Evolutionary conservation across 352 stramenopile species (phyloP), one percentile per base, ranked within the genome.

Genomic region (Phytopythium helicoides): DNA sequence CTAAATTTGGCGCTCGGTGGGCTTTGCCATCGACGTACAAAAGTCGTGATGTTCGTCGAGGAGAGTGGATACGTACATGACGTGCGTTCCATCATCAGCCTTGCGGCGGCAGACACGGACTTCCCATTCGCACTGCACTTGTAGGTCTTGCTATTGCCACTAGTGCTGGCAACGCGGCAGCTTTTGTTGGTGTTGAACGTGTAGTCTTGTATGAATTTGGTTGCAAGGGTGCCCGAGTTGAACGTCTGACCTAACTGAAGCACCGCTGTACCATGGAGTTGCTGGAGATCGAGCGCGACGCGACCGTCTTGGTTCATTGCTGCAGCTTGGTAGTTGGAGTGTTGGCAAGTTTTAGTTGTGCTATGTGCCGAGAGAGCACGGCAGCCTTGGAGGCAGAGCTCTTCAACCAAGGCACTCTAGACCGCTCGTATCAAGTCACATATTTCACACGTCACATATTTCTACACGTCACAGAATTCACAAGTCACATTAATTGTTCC

Each of bases 21-120:
- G 47, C 6, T 50, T 50, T 4, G 42, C 41, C 11, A 46, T 50
- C 3, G 35, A 58, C 1, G 37, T 50, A 16, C 48, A 58, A 22
- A 46, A 46, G 7, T 46, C 18, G 15, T 33, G 39, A 12, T 46
- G 19, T 22, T 46, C 39, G 39, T 46, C 21, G 6, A 46, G 39
- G n/a, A n/a, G n/a, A 15, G 19, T 46, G 2, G 39, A 46, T 22
- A 46, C 19, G 11, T 31, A 46, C 39, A 46, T 33, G 19, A n/a
- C n/a, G n/a, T n/a, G n/a, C n/a, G n/a, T n/a, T 33, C 14, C 2
- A 19, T 46, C 39, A 1, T 6, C 18, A 3, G 39, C 4, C 15
- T 3, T 28, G 19, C 39, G 39, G n/a, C 19, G 39, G 31, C 39
- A 46, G 3, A 31, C 39, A 28, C 39, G 39, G 21, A 46, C 39